phyloP scores from a whole-genome alignment of 306 rosid species.

The Casuarina cunninghamiana region DNA sequence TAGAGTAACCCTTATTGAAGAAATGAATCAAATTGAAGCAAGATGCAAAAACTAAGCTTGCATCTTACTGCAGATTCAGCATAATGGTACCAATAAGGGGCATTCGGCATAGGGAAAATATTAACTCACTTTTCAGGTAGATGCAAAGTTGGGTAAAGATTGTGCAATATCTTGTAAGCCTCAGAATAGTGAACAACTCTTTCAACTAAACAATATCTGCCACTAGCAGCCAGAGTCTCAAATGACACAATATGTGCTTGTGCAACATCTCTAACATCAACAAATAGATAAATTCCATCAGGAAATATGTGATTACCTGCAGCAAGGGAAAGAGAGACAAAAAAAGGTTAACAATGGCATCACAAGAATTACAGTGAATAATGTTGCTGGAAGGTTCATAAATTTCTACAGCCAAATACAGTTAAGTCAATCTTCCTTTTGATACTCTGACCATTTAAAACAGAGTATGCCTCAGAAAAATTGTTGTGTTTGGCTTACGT shows the following conservation, averaged over 20 bases:
- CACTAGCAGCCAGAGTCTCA: conserved; percentile 75
- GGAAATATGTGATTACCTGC: conserved; percentile 58
- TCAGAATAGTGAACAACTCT: conserved; percentile 21
- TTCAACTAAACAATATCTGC: conserved; percentile 64
- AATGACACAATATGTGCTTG: conserved; percentile 70
- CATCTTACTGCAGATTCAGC: not conserved
- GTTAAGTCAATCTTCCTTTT: no score
- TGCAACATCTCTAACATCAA: conserved; percentile 78
- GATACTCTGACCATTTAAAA: no score
- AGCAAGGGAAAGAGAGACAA: conserved; percentile 7
- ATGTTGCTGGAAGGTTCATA: no score
- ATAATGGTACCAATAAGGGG: not conserved
- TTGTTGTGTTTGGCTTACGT: no score
- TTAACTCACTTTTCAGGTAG: conserved; percentile 57
- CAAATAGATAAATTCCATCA: conserved; percentile 48
- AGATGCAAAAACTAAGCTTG: no score
- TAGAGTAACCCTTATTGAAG: not conserved
- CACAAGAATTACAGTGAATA: no score
- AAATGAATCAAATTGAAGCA: not conserved
- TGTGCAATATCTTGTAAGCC: not conserved
- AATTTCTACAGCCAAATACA: no score
- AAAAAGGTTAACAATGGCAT: no score
- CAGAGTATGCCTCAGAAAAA: no score
- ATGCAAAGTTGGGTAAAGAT: conserved; percentile 53
- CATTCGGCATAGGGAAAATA: not conserved